Percentiles rank a stretch among this genome's conserved stretches.
Evolutionary conservation across 2,329 filamentous ascomycete genomes (phyloP).

Genomic region (Knoxdaviesia capensis): DNA sequence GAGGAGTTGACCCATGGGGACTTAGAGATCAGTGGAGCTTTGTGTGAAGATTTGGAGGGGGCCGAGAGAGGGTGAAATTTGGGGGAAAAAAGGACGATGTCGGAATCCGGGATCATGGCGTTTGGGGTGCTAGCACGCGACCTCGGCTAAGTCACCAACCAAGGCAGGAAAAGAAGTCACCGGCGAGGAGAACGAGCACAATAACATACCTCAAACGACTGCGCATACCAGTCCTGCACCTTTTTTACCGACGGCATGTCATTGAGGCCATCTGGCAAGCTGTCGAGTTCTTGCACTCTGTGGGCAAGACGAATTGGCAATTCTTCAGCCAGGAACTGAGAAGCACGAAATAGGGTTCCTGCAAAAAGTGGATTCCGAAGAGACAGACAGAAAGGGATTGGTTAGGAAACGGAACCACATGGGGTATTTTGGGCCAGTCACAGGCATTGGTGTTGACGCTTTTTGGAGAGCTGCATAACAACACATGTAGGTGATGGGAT

Average conservation of each 20-base stretch:
- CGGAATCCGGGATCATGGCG: too few relatives aligned
- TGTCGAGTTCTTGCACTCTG: constrained; percentile 81
- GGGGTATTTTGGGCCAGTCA: too few relatives aligned
- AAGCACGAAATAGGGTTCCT: constrained; percentile 94
- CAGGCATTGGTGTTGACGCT: too few relatives aligned
- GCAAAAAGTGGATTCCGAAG: constrained; percentile 2
- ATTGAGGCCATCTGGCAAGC: constrained; percentile 84
- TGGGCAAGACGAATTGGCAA: constrained; percentile 91
- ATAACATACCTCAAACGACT: constrained; percentile 79
- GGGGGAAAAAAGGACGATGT: too few relatives aligned
- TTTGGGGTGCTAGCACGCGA: too few relatives aligned
- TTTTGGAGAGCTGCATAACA: too few relatives aligned
- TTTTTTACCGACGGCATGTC: constrained; percentile 94
- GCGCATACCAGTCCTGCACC: constrained; percentile 96
- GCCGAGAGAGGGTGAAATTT: too few relatives aligned
- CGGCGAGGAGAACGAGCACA: background rate
- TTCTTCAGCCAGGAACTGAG: constrained; percentile 96
- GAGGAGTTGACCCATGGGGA: too few relatives aligned
- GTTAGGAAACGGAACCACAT: too few relatives aligned
- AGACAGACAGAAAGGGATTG: background rate
- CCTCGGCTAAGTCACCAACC: background rate
- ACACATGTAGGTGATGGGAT: too few relatives aligned
- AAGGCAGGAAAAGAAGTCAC: background rate
- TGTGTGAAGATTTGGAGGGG: too few relatives aligned
- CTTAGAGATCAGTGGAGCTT: too few relatives aligned